Evolutionary conservation across 2,329 filamentous ascomycete species (phyloP).

Genomic region (Esteya vermicola): DNA sequence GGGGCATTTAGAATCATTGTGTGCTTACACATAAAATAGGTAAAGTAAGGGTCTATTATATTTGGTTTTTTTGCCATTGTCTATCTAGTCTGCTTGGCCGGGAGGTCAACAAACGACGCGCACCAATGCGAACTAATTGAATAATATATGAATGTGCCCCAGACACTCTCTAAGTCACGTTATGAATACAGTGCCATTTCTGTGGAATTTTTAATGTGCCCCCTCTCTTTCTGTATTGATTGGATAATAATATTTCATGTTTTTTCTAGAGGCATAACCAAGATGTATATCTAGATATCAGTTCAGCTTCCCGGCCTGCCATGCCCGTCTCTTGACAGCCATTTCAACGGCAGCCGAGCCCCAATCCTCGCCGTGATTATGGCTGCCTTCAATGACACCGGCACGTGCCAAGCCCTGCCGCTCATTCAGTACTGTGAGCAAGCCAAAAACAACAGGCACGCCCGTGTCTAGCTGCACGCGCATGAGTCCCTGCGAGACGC

Average conservation of each 20-base stretch:
- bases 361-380: conserved; percentile 98
- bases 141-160: no score
- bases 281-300: neutral
- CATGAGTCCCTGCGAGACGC: conserved; percentile 87
- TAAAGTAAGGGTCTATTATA: no score
- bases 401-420: conserved; percentile 78
- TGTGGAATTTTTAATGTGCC: no score
- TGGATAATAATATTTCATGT: neutral
- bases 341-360: conserved; percentile 88
- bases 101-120: no score
- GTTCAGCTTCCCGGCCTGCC: conserved; percentile 53
- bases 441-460: conserved; percentile 80
- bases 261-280: neutral
- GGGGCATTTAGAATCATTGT: no score
- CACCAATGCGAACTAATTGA: no score
- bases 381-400: conserved; percentile 51
- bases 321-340: conserved; percentile 72
- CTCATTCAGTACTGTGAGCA: conserved; percentile 79
- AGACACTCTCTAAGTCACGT: no score
- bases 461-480: conserved; percentile 79
- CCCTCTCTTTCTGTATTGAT: no score
- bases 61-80: no score
- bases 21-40: no score
- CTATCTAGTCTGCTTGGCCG: no score
- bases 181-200: no score